Percentiles rank a stretch among this genome's conserved stretches.
Conservation (phyloP, 441 rosid species). For the Kokia cookei region DNA sequence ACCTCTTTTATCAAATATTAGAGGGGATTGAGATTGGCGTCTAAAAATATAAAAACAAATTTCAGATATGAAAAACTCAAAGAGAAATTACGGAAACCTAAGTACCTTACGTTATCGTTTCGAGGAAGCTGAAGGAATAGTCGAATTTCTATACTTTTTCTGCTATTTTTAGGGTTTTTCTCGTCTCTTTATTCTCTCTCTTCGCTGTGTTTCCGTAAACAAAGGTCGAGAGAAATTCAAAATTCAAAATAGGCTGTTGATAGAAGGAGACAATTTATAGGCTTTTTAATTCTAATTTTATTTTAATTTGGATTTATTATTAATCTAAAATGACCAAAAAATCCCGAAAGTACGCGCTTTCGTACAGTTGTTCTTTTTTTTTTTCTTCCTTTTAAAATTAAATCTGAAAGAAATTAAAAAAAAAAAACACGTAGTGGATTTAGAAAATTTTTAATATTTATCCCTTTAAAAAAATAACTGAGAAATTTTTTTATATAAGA, state of each 20-base stretch:
- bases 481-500: too few relatives aligned
- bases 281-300: neutral
- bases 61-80: conserved; percentile 15
- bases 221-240: neutral
- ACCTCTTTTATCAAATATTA: neutral
- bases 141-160: neutral
- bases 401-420: too few relatives aligned
- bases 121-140: neutral
- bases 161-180: neutral
- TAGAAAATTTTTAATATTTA: too few relatives aligned
- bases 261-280: conserved; percentile 14
- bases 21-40: neutral
- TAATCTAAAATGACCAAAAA: too few relatives aligned
- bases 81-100: neutral
- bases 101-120: conserved; percentile 17
- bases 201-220: neutral
- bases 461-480: too few relatives aligned
- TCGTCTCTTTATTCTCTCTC: neutral
- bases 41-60: neutral
- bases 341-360: too few relatives aligned
- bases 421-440: too few relatives aligned
- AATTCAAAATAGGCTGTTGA: neutral
- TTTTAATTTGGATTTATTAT: too few relatives aligned
- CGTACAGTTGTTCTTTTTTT: too few relatives aligned
- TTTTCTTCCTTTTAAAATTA: too few relatives aligned